phyloP scores from a whole-genome alignment of 805 yeast genomes.

The Candida manassasensis region DNA sequence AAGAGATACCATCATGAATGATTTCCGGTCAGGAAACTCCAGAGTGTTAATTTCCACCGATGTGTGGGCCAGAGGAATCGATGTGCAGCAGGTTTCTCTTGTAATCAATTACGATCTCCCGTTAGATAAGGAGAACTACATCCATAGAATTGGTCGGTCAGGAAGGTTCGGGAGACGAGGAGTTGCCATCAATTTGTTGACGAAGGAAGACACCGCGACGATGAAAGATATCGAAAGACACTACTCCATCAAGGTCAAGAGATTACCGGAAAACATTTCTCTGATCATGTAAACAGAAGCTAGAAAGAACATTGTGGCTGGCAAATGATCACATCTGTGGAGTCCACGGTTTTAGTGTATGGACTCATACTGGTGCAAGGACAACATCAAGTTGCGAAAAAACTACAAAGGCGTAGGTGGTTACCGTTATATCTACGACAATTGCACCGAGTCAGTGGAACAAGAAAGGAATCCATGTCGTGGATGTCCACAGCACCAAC shows the following conservation, averaged over 20 bases:
- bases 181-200: conserved; percentile 92
- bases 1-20: conserved; percentile 91
- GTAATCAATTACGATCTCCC: conserved; percentile 97
- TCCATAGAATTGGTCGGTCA: conserved; percentile 96
- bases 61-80: conserved; percentile 97
- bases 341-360: no score
- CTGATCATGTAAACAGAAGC: conserved; percentile 25
- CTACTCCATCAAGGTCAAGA: conserved; percentile 71
- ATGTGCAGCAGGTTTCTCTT: conserved; percentile 94
- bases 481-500: no score
- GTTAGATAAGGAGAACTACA: conserved; percentile 86
- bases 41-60: conserved; percentile 95
- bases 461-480: no score
- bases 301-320: no score
- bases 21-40: conserved; percentile 89
- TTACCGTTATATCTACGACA: no score
- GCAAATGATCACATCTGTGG: no score
- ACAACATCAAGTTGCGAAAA: no score
- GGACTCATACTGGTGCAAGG: no score
- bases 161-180: conserved; percentile 99
- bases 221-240: conserved; percentile 71
- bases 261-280: conserved; percentile 73
- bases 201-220: conserved; percentile 68
- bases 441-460: no score
- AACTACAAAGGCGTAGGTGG: no score